Evolutionary conservation across 768 basidiomycete species (phyloP).

Genomic region (Suillus sp.): DNA sequence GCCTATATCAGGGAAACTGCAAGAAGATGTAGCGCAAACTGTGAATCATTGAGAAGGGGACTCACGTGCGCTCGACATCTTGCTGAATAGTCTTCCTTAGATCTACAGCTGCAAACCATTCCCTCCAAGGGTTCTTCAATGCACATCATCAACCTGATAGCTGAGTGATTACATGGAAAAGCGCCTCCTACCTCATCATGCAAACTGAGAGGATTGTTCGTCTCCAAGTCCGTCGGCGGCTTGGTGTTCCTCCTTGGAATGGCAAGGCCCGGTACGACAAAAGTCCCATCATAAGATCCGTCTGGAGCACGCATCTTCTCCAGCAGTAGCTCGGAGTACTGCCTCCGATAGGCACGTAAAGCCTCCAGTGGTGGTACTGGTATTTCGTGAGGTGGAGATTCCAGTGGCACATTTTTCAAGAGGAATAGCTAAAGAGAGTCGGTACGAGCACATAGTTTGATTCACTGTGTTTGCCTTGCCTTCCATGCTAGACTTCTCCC

Average conservation of each 20-base stretch:
- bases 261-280: constrained; percentile 54
- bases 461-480: constrained; percentile 39
- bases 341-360: constrained; percentile 51
- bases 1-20: constrained; percentile 91
- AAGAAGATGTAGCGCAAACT: constrained; percentile 5
- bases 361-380: constrained; percentile 41
- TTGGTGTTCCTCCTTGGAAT: constrained; percentile 35
- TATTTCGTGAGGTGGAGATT: constrained; percentile 44
- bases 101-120: constrained; percentile 90
- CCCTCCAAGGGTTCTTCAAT: constrained; percentile 87
- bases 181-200: constrained; percentile 61
- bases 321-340: constrained; percentile 59
- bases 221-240: constrained; percentile 52
- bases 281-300: constrained; percentile 76
- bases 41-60: constrained; percentile 17
- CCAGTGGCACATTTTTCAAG: constrained; percentile 56
- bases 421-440: constrained; percentile 61
- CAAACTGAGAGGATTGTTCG: constrained; percentile 81
- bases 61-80: constrained; percentile 95
- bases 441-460: constrained; percentile 25
- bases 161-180: neutral
- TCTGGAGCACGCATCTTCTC: constrained; percentile 85
- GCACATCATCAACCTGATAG: neutral
- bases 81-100: constrained; percentile 87
- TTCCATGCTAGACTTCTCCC: constrained; percentile 90